Conservation (phyloP, 2,329 filamentous ascomycete genomes). For the Corniculantispora saksenae region DNA sequence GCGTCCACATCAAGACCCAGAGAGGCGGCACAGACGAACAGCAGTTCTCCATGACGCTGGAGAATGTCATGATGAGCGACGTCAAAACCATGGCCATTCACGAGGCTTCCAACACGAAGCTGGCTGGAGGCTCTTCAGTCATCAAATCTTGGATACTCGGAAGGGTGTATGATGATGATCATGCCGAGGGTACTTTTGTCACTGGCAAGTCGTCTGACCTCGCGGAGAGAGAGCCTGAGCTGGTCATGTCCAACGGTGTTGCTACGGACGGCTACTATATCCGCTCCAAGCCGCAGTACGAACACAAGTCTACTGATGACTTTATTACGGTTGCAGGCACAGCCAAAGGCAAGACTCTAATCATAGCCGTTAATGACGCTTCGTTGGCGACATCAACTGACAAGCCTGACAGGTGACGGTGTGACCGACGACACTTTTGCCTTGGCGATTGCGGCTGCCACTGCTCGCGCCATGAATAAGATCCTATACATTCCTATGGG, state of each 20-base stretch:
- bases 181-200: constrained; percentile 13
- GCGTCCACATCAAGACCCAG: not conserved
- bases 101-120: not conserved
- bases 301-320: constrained; percentile 22
- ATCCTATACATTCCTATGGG: constrained; percentile 6
- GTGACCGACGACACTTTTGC: constrained; percentile 45
- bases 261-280: constrained; percentile 40
- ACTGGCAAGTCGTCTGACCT: constrained; percentile 12
- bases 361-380: too few species aligned
- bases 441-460: constrained; percentile 7
- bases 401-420: constrained; percentile 19
- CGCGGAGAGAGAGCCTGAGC: constrained; percentile 39
- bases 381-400: too few species aligned
- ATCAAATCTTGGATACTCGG: constrained; percentile 24
- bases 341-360: constrained; percentile 32
- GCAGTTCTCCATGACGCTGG: constrained; percentile 13
- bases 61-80: not conserved
- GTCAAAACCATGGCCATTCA: constrained; percentile 4
- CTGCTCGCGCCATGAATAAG: not conserved
- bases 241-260: constrained; percentile 7
- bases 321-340: constrained; percentile 36
- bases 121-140: not conserved
- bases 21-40: constrained; percentile 1
- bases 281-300: constrained; percentile 57
- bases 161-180: constrained; percentile 20